Conservation (phyloP, 495 filamentous ascomycete genomes). For the Penicillium mononematosum region DNA sequence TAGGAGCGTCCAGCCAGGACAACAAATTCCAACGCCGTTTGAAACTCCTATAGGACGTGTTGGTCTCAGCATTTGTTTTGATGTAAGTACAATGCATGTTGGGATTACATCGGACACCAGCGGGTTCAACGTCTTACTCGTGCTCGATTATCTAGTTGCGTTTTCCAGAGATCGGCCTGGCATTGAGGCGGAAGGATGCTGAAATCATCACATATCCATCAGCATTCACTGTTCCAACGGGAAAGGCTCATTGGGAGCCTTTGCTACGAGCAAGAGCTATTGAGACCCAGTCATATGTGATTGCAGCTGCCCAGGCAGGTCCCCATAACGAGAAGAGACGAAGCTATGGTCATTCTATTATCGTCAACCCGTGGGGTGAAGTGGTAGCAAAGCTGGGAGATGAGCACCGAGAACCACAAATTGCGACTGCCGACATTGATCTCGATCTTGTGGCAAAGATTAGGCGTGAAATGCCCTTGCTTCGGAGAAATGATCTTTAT, state of each 20-base stretch:
- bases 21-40: slow-evolving; percentile 63
- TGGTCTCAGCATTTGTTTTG: slow-evolving; percentile 84
- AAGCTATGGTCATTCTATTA: slow-evolving; percentile 88
- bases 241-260: slow-evolving; percentile 79
- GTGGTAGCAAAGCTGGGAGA: slow-evolving; percentile 63
- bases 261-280: slow-evolving; percentile 80
- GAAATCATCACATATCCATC: slow-evolving; percentile 84
- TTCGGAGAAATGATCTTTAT: slow-evolving; percentile 63
- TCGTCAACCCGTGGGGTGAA: slow-evolving; percentile 85
- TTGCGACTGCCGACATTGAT: slow-evolving; percentile 53
- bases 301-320: slow-evolving; percentile 85
- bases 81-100: slow-evolving; percentile 49
- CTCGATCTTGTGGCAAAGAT: slow-evolving; percentile 50
- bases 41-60: slow-evolving; percentile 70
- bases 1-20: slow-evolving; percentile 61
- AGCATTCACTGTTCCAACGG: slow-evolving; percentile 88
- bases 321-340: slow-evolving; percentile 72
- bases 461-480: slow-evolving; percentile 62
- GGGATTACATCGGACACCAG: neutral
- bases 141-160: slow-evolving; percentile 51
- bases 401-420: slow-evolving; percentile 50
- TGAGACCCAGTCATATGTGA: slow-evolving; percentile 82
- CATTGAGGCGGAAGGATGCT: slow-evolving; percentile 64
- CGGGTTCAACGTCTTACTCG: neutral
- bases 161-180: slow-evolving; percentile 74